These are phyloP conservation scores for Trichoderma parareesei DNA, from an alignment of 495 filamentous ascomycete species.

Conservation along the genomic window DNA sequence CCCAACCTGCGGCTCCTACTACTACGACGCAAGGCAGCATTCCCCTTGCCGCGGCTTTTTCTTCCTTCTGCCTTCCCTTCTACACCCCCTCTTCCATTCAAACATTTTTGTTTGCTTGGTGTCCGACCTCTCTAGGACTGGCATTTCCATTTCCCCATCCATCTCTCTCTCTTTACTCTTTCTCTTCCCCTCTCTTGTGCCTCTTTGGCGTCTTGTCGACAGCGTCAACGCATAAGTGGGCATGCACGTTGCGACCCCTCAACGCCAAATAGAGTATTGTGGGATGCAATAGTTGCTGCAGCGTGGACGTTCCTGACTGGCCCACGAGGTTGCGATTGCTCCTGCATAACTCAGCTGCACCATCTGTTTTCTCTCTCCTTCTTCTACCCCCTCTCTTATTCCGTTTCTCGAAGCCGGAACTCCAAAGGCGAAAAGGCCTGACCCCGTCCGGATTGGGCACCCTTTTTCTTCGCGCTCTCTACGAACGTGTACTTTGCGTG, in stretches of 20 bases:
- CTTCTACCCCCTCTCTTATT: background rate
- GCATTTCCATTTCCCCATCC: background rate
- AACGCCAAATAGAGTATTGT: slow-evolving; percentile 5
- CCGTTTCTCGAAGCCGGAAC: background rate
- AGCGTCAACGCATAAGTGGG: background rate
- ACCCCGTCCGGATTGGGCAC: background rate
- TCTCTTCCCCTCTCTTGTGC: background rate
- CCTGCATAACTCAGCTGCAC: slow-evolving; percentile 4
- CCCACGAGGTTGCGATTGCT: slow-evolving; percentile 9
- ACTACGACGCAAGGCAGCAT: background rate
- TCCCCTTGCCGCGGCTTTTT: slow-evolving; percentile 5
- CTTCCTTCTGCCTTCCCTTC: background rate
- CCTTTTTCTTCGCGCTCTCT: background rate
- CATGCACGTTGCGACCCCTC: slow-evolving; percentile 12
- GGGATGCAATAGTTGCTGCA: slow-evolving; percentile 13
- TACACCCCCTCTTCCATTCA: background rate
- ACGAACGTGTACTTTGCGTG: background rate
- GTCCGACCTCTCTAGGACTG: background rate
- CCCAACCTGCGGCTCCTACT: background rate
- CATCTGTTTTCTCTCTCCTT: background rate
- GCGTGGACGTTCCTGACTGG: slow-evolving; percentile 23
- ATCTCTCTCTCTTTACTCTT: background rate
- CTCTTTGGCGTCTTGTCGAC: background rate
- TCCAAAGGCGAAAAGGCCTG: background rate
- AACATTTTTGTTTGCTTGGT: background rate